Evolutionary conservation across 768 basidiomycete genomes (phyloP), one percentile per base, ranked within the genome.

Genomic region (Lactarius sp.): DNA sequence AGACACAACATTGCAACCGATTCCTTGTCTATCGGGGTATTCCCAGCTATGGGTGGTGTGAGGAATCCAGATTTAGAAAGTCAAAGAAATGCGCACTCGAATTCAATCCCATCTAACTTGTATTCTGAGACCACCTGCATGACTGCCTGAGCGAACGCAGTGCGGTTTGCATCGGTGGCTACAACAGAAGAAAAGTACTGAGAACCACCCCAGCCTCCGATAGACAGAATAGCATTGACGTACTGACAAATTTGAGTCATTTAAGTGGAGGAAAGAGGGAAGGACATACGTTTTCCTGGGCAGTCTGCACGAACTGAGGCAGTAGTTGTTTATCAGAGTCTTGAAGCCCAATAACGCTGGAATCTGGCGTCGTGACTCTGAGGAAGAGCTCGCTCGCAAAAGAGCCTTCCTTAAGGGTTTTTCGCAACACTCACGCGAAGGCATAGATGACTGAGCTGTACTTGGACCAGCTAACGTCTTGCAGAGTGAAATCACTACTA

Each of bases 141-240:
- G 13, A 88, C 74, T 0, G 87, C 80, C n/a, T 82, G 74, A n/a
- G 84, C 83, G 65, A 92, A 90, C 3, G 77, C 75, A 4, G 84
- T 84, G 18, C 87, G 79, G 66, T 85, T 88, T 49, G 71, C 73
- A 0, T 82, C 72, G 5, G 80, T 83, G 4, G 79, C 82, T 13
- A 91, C 81, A 16, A 79, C 76, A 6, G 82, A 75, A 1, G 88
- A 90, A 71, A 83, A 91, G 72, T 77, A 88, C 33, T 66, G 71
- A 2, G 84, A 79, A 5, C 89, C 90, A 4, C 75, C 78, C 86
- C 87, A 91, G 27, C 90, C 90, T 34, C 90, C 90, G 18, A 92
- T 76, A 0, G 84, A 82, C 34, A 88, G 62, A 12, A 80, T 71
- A 0, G 88, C 83, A 52, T 77, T 75, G 12, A 88, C 85, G 65